phyloP scores from a whole-genome alignment of 345 rosid genomes.

The Heritiera fomes region DNA sequence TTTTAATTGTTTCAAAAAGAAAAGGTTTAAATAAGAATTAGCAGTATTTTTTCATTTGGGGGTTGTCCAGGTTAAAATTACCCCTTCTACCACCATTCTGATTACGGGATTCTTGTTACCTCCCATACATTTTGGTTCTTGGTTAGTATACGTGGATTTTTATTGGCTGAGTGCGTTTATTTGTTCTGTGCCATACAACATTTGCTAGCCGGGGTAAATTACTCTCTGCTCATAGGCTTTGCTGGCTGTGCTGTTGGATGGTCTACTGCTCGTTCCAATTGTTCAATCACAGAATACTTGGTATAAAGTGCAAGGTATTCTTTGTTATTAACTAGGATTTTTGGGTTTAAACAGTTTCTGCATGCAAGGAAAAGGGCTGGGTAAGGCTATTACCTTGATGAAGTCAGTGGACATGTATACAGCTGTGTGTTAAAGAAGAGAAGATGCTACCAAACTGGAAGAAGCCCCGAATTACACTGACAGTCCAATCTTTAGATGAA shows the following conservation, averaged over 20 bases:
- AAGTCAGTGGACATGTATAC: slow-evolving; percentile 26
- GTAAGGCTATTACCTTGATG: slow-evolving; percentile 24
- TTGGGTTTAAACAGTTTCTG: slow-evolving; percentile 17
- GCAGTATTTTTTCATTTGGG: not conserved
- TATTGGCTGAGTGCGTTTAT: slow-evolving; percentile 18
- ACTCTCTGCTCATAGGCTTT: slow-evolving; percentile 2
- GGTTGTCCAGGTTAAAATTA: slow-evolving; percentile 1
- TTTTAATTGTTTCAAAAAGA: not conserved
- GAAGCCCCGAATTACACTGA: slow-evolving; percentile 53
- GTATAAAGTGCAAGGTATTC: not conserved
- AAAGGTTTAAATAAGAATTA: not conserved
- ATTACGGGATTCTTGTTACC: slow-evolving; percentile 5
- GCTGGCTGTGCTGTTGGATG: not conserved
- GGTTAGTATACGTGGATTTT: too few relatives aligned
- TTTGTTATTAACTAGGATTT: slow-evolving; percentile 14
- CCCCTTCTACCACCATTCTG: not conserved
- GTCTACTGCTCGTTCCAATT: slow-evolving; percentile 3
- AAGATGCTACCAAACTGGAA: slow-evolving; percentile 67
- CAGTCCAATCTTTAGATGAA: slow-evolving; percentile 25
- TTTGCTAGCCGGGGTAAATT: slow-evolving; percentile 1
- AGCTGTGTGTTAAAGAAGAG: slow-evolving; percentile 37
- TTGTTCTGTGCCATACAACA: not conserved
- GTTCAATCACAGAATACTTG: not conserved
- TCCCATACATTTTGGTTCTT: not conserved
- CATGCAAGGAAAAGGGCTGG: slow-evolving; percentile 7